These are phyloP conservation scores for Cucurbita moschata DNA, from an alignment of 306 rosid species.

Conservation along the genomic window DNA sequence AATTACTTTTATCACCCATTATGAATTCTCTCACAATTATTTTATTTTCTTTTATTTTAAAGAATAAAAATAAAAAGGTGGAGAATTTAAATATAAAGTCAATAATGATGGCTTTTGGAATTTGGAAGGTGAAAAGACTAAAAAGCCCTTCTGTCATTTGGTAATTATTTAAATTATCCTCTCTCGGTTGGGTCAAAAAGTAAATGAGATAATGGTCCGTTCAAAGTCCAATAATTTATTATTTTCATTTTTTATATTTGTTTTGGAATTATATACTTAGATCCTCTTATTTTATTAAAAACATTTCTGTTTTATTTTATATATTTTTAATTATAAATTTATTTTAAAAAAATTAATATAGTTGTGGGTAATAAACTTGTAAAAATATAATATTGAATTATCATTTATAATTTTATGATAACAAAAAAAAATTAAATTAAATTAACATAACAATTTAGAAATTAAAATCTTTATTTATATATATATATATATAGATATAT, in stretches of 20 bases:
- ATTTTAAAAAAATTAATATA: too few relatives aligned
- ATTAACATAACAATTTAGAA: neutral
- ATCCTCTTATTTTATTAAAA: neutral
- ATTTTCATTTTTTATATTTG: neutral
- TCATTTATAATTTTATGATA: too few relatives aligned
- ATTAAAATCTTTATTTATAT: too few relatives aligned
- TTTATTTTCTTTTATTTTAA: too few relatives aligned
- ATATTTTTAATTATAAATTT: neutral
- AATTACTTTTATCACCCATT: too few relatives aligned
- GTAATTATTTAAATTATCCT: neutral
- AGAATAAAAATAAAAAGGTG: too few relatives aligned
- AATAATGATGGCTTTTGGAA: conserved; percentile 16
- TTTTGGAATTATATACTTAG: neutral
- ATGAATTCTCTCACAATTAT: too few relatives aligned
- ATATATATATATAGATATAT: too few relatives aligned
- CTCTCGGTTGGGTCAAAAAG: neutral
- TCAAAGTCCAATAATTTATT: neutral
- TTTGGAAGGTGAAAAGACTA: conserved; percentile 4
- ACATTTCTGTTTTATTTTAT: neutral
- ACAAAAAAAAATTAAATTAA: neutral
- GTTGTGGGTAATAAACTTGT: too few relatives aligned
- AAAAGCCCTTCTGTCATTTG: neutral
- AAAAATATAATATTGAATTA: too few relatives aligned
- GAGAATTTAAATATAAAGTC: too few relatives aligned
- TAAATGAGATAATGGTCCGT: neutral